A percentile compares a stretch with the other conserved stretches of the same genome.
Evolutionary conservation across 164 flowering plant genomes (phyloP).

Genomic region (Tinospora cordifolia): DNA sequence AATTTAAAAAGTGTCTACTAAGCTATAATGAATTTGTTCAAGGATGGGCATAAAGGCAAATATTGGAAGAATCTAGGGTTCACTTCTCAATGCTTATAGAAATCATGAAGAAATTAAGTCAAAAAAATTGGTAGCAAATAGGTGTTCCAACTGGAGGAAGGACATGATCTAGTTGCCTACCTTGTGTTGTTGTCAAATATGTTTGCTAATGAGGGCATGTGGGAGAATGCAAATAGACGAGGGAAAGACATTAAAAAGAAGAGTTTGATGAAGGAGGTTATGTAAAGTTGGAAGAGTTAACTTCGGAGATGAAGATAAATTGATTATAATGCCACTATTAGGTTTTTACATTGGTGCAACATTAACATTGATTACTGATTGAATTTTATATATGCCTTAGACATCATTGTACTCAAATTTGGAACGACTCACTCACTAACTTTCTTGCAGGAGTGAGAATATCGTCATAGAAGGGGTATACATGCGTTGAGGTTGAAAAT

Average conservation of each 20-base stretch:
- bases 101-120: conserved; percentile 53
- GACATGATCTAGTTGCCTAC: conserved; percentile 44
- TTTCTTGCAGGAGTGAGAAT: too few relatives aligned
- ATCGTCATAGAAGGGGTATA: too few relatives aligned
- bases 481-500: too few relatives aligned
- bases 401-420: too few relatives aligned
- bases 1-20: too few relatives aligned
- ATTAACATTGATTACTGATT: too few relatives aligned
- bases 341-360: too few relatives aligned
- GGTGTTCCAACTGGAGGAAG: conserved; percentile 45
- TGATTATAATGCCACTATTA: conserved; percentile 23
- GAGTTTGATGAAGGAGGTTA: conserved; percentile 59
- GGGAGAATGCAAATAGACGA: conserved; percentile 49
- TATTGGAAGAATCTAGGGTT: conserved; percentile 66
- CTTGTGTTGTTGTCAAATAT: conserved; percentile 75
- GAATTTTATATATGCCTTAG: too few relatives aligned
- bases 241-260: conserved; percentile 64
- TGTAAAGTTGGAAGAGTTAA: conserved; percentile 36
- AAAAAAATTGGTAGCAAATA: conserved; percentile 49
- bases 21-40: too few relatives aligned
- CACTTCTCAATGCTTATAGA: conserved; percentile 75
- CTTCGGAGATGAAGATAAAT: conserved; percentile 40
- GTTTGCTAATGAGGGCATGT: conserved; percentile 64
- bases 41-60: conserved; percentile 46
- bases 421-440: too few relatives aligned